Base-by-base conservation (phyloP, 164 flowering plant species). In the Houttuynia cordata region DNA sequence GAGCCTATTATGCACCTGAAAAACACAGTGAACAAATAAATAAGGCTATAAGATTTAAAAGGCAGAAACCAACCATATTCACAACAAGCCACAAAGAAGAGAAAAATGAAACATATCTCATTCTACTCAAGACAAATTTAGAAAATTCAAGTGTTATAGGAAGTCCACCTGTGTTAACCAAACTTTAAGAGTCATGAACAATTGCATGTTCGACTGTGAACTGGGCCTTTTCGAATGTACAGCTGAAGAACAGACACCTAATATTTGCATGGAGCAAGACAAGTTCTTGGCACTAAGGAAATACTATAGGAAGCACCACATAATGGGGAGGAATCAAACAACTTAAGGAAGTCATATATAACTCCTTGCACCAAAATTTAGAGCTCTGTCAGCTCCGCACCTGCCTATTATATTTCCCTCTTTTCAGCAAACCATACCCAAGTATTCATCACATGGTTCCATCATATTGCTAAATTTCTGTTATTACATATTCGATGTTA, bases 1-100 rank as follows among this genome's bases (percentile, higher is more conserved):
- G 56, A 93, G 66, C 83, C 84, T 87, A 80, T 69, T 89, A 62
- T 89, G 98, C 52, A 87, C 77, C 98, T 92, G 93, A 79, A 84
- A 59, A 56, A 67, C 13, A 66, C 13, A n/a, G n/a, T n/a, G 14
- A 51, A 49, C 39, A 14, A 39, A 22, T 20, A 53, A 20, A 57
- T 53, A 40, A 62, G 24, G 24, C 56, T 53, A 4, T 8, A 18
- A 22, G 24, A 30, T 30, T 30, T 30, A 6, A 30, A 30, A n/a
- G 5, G 10, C 5, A 1, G 10, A 17, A 17, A n/a, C 1, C 22
- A 52, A 22, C 18, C 1, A 57, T 15, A 34, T 14, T 10, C 41
- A 30, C 10, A 20, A 57, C 3, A 57, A 34, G 57, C 9, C 5
- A 21, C 24, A 53, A 9, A 20, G 12, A 9, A 3, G 4, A 53